Percentiles rank a stretch among this genome's conserved stretches.
These are phyloP conservation scores for Neurospora sp. DNA, from an alignment of 495 filamentous ascomycete species.

Conservation along the genomic window DNA sequence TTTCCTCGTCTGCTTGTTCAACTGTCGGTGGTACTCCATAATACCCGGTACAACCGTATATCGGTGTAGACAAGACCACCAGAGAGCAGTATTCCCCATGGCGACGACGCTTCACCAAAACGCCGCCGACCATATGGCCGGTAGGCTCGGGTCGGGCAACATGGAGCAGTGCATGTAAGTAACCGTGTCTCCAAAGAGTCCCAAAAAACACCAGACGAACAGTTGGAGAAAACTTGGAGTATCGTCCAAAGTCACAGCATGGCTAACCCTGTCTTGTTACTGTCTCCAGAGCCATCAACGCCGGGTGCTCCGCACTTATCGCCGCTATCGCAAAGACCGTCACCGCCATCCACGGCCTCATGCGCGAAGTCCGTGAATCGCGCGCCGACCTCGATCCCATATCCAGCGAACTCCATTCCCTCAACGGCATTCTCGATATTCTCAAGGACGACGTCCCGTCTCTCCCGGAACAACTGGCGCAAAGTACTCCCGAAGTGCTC, in stretches of 20 bases:
- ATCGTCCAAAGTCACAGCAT: background rate
- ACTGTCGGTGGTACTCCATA: background rate
- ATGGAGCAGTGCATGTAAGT: background rate
- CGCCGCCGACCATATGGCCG: background rate
- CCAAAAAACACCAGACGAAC: background rate
- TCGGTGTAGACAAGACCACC: background rate
- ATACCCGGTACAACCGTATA: background rate
- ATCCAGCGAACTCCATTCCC: conserved; percentile 38
- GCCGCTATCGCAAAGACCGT: conserved; percentile 24
- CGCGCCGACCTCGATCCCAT: conserved; percentile 35
- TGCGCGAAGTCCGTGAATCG: conserved; percentile 37
- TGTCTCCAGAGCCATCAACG: conserved; percentile 28
- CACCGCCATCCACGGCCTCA: conserved; percentile 23
- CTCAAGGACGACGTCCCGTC: conserved; percentile 33
- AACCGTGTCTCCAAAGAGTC: background rate
- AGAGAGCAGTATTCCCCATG: background rate
- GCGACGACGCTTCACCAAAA: background rate
- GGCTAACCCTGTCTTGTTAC: background rate
- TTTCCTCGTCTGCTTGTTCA: background rate
- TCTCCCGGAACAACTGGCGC: conserved; percentile 27
- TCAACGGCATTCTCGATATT: conserved; percentile 33
- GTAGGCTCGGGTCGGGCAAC: background rate
- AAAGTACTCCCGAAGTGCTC: conserved; percentile 27
- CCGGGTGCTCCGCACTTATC: conserved; percentile 30
- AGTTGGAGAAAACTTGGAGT: background rate